Conservation (phyloP, 257 asterid genomes). For the Fraxinus anomala region DNA sequence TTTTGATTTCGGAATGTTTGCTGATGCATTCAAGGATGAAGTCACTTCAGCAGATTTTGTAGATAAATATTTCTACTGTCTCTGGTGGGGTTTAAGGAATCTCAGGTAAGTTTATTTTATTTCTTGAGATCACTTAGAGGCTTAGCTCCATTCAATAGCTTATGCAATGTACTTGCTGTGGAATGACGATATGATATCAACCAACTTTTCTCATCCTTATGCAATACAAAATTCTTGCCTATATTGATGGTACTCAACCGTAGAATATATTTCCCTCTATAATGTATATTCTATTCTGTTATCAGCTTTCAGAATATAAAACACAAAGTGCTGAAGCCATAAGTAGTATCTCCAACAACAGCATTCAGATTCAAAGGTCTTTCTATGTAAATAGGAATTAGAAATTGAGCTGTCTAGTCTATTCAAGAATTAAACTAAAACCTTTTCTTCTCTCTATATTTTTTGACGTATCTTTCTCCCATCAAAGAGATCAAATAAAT, state of each 20-base stretch:
- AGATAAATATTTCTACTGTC: slow-evolving; percentile 70
- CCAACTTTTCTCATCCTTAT: not conserved
- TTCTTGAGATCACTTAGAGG: not conserved
- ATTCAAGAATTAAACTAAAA: too few species aligned
- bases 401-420: too few species aligned
- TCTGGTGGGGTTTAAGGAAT: slow-evolving; percentile 84
- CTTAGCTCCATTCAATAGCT: not conserved
- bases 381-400: not conserved
- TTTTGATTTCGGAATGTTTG: slow-evolving; percentile 68
- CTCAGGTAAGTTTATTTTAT: slow-evolving; percentile 47
- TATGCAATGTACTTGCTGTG: not conserved
- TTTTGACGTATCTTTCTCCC: not conserved
- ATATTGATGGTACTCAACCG: not conserved
- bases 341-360: not conserved
- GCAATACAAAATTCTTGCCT: not conserved
- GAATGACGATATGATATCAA: not conserved
- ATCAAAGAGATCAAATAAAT: not conserved
- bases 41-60: slow-evolving; percentile 53
- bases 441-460: too few species aligned
- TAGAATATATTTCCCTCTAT: not conserved
- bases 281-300: not conserved
- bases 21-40: slow-evolving; percentile 55
- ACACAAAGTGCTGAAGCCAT: not conserved
- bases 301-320: not conserved
- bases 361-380: not conserved